Percentiles rank a stretch among this genome's conserved stretches.
These are phyloP conservation scores for Fonsecaea erecta DNA, from an alignment of 2,329 filamentous ascomycete genomes.

Conservation along the genomic window DNA sequence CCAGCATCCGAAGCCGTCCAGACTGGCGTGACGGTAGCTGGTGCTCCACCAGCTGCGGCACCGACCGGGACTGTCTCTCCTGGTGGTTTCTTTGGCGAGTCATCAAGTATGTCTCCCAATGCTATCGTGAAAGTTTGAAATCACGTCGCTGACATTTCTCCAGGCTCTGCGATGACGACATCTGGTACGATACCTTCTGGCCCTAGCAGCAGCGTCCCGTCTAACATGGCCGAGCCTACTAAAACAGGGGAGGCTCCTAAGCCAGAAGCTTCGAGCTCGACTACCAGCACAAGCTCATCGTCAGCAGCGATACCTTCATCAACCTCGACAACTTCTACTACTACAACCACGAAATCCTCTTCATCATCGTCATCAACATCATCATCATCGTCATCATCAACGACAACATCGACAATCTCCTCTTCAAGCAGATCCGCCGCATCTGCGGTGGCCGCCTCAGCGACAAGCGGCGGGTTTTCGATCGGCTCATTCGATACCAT, in stretches of 20 bases:
- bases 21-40: constrained; percentile 32
- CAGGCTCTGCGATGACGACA: constrained; percentile 16
- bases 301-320: constrained; percentile 8
- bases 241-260: constrained; percentile 24
- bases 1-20: constrained; percentile 32
- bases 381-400: constrained; percentile 17
- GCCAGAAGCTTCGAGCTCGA: constrained; percentile 20
- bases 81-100: constrained; percentile 20
- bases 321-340: background rate
- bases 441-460: constrained; percentile 17
- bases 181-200: constrained; percentile 31
- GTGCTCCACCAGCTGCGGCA: constrained; percentile 18
- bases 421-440: constrained; percentile 15
- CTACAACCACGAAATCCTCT: constrained; percentile 1
- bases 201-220: constrained; percentile 28
- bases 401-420: constrained; percentile 8
- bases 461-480: constrained; percentile 12
- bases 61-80: constrained; percentile 22
- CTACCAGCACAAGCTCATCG: constrained; percentile 6
- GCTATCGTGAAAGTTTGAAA: background rate
- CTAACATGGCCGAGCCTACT: constrained; percentile 31
- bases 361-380: constrained; percentile 16
- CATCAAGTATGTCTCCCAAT: constrained; percentile 19
- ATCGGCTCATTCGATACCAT: constrained; percentile 29
- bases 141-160: background rate